Evolutionary conservation across 352 stramenopile species (phyloP).

Genomic region (Pythium sukuiense): DNA sequence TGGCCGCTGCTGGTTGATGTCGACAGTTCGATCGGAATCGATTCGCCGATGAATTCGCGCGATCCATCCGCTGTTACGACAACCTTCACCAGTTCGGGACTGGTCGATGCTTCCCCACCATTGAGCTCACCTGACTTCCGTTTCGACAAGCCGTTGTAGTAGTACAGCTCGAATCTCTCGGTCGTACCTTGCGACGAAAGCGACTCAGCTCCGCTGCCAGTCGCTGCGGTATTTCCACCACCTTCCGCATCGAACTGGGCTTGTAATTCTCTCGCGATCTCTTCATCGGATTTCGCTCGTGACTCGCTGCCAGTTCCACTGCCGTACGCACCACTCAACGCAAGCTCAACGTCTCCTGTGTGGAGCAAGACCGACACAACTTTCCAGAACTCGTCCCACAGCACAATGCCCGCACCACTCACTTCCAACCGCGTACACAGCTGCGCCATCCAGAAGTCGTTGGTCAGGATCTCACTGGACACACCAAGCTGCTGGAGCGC

Average conservation of each 20-base stretch:
- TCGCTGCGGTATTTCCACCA: background rate
- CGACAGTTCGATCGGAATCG: conserved; percentile 52
- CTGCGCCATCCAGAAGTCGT: conserved; percentile 69
- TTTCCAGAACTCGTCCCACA: conserved; percentile 94
- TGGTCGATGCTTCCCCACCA: background rate
- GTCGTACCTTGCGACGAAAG: conserved; percentile 7
- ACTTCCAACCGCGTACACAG: conserved; percentile 60
- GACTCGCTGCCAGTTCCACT: background rate
- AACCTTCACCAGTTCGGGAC: conserved; percentile 48
- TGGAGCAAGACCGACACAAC: conserved; percentile 75
- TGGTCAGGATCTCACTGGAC: conserved; percentile 40
- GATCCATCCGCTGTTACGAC: conserved; percentile 36
- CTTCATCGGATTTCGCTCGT: conserved; percentile 61
- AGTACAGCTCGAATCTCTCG: conserved; percentile 35
- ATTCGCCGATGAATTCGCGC: conserved; percentile 64
- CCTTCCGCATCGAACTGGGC: conserved; percentile 71
- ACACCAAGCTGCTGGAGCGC: conserved; percentile 76
- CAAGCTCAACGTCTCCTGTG: conserved; percentile 65
- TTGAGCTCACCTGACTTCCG: conserved; percentile 1
- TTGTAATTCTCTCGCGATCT: conserved; percentile 69
- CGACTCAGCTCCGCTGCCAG: background rate
- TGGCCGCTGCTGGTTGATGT: conserved; percentile 35
- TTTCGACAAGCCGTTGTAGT: conserved; percentile 45
- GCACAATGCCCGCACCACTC: conserved; percentile 82
- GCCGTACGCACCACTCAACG: conserved; percentile 51